phyloP scores from a whole-genome alignment of 108 stramenopile genomes.

The Skeletonema tropicum region DNA sequence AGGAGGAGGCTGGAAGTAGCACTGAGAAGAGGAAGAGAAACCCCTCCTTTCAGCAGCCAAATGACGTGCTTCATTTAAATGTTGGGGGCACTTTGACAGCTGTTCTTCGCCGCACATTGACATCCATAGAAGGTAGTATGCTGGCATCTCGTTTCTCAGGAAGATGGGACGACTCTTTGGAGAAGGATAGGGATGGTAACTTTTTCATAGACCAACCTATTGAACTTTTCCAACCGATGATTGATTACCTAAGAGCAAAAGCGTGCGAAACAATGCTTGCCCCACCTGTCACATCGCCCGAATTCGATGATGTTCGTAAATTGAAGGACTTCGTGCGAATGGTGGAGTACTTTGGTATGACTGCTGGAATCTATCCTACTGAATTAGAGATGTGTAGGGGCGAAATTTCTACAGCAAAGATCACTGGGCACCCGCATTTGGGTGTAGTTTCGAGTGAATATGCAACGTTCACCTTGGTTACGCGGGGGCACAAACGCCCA shows the following conservation, averaged over 20 bases:
- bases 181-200: conserved; percentile 61
- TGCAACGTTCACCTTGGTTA: conserved; percentile 48
- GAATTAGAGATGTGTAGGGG: conserved; percentile 51
- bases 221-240: conserved; percentile 51
- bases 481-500: conserved; percentile 46
- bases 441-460: conserved; percentile 39
- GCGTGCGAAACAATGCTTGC: conserved; percentile 41
- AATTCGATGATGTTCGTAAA: conserved; percentile 31
- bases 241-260: conserved; percentile 55
- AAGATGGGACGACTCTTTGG: conserved; percentile 63
- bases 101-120: conserved; percentile 66
- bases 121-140: conserved; percentile 59
- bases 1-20: background rate
- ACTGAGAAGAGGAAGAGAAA: background rate
- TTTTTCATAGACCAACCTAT: conserved; percentile 68
- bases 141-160: conserved; percentile 68
- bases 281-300: conserved; percentile 44
- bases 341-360: conserved; percentile 68
- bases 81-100: conserved; percentile 58
- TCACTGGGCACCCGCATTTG: conserved; percentile 35
- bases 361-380: conserved; percentile 54
- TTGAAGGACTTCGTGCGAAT: conserved; percentile 54
- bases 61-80: conserved; percentile 68
- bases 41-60: background rate
- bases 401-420: conserved; percentile 32